Base-by-base conservation (phyloP, 2,329 filamentous ascomycete species). In the Fusarium continuum region DNA sequence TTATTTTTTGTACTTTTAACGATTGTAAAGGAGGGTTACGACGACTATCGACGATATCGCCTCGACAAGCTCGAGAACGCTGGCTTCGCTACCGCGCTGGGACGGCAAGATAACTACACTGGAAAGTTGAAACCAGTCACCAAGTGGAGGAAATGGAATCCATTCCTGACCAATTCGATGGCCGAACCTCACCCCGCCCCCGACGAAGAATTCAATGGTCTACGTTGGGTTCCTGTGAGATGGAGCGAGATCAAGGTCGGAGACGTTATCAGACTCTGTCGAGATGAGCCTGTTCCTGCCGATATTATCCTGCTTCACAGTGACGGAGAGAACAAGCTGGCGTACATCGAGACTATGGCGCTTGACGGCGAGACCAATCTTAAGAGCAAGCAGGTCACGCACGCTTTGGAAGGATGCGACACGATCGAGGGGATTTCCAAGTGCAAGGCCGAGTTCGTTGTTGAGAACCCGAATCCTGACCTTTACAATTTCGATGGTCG, bases 341-440 rank as follows among this genome's bases (percentile, higher is more conserved):
- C 93, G 1, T 97, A 91, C 67, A 85, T 93, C 47, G 91, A 94
- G 68, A 94, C 91, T 1, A 93, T 93, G 90, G 91, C 91, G 3
- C 78, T 94, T 8, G 91, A 94, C 65, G 91, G 91, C 40, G 91
- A 94, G 76, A 94, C 91, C 2, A 93, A 91, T 62, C 80, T 94
- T 20, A 93, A 94, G 76, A 90, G 83, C 74, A 93, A 91, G 75
- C 88, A 91, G 71, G 81, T 86, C 0, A 82, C 90, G 4, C 83
- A 85, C 6, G 83, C 86, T 2, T 79, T 89, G 4, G 84, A 87
- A 55, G 75, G 73, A 5, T 92, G 89, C 69, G 73, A 78, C 36
- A 82, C 80, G 0, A 81, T 88, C 11, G 77, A 76, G 20, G 77
- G 84, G 1, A 80, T 93, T 26, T 77, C 82, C 6, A 74, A 75